Evolutionary conservation across 345 rosid genomes (phyloP), one percentile per base, ranked within the genome.

Genomic region (Hibiscus trionum): DNA sequence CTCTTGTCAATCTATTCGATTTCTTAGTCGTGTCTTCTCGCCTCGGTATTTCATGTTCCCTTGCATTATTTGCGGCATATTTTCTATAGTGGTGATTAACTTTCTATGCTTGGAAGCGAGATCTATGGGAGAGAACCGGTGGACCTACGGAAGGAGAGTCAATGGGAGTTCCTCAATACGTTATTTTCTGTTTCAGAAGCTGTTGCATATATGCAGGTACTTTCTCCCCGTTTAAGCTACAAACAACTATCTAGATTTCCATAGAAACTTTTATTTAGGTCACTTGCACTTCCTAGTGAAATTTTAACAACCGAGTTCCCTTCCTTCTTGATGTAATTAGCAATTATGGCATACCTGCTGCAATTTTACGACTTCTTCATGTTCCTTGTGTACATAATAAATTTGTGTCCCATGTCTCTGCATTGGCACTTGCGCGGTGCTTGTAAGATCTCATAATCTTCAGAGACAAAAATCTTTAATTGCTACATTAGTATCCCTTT

Each of bases 141-240:
- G 79, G 98, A 90, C 79, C 83, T 94, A 71, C 93, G 98, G 77
- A 94, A 91, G 75, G 90, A 91, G 83, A 84, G 79, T 72, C 93
- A 88, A 56, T 91, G 97, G 98, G 97, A 81, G 77, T 93, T 93
- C 77, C 91, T 93, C 76, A 91, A 93, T 77, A 93, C 98, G 3
- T 80, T 93, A 19, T 93, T 93, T 80, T 93, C 98, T 49, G 98
- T 93, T 73, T 93, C 98, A 49, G 98, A 93, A 81, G 98, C 94
- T 65, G 91, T 93, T 77, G 96, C 97, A 42, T 93, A 82, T 78
- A 90, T 90, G 88, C 97, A 93, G 94, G 98, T 91, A 79, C 61
- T 19, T 70, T 77, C 56, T 71, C 59, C 19, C 33, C n/a, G 33
- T 47, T 66, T 66, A 66, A 66, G 27, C 21, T 47, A 47, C 39